Evolutionary conservation across 164 flowering plant species (phyloP).

Genomic region (Warburgia ugandensis): DNA sequence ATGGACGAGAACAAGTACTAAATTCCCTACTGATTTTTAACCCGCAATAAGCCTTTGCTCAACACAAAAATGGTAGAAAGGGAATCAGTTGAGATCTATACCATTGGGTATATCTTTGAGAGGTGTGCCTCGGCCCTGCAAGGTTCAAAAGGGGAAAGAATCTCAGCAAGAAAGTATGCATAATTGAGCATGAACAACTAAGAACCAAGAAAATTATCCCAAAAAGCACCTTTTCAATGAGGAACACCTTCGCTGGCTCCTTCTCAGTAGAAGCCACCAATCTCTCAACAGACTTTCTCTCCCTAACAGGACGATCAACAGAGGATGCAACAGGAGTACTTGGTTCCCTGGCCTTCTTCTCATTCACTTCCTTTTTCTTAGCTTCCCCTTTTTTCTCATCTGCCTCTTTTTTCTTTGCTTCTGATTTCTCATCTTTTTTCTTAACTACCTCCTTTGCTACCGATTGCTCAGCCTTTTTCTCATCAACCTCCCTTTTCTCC

Average conservation of each 20-base stretch:
- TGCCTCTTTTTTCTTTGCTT: slow-evolving; percentile 2
- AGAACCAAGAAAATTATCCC: neutral
- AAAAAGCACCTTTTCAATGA: slow-evolving; percentile 45
- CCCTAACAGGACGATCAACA: slow-evolving; percentile 58
- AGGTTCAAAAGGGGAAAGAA: slow-evolving; percentile 1
- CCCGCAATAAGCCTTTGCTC: too few species aligned
- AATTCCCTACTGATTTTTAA: too few species aligned
- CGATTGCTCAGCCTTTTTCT: neutral
- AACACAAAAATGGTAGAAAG: too few species aligned
- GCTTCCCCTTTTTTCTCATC: slow-evolving; percentile 16
- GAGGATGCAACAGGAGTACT: slow-evolving; percentile 37
- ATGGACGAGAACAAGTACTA: too few species aligned
- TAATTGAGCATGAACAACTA: neutral
- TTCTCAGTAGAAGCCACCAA: slow-evolving; percentile 63
- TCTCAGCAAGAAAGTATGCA: neutral
- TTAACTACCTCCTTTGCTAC: neutral
- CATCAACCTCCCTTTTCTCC: too few species aligned
- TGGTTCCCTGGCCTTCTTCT: slow-evolving; percentile 29
- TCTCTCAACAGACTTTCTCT: slow-evolving; percentile 46
- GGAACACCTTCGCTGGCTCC: slow-evolving; percentile 50
- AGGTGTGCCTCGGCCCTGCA: slow-evolving; percentile 83
- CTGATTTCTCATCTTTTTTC: neutral
- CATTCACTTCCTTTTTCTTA: slow-evolving; percentile 20
- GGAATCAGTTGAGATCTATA: too few species aligned
- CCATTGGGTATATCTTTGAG: slow-evolving; percentile 85